Percentiles rank a stretch among this genome's conserved stretches.
phyloP scores from a whole-genome alignment of 2,329 filamentous ascomycete species.

The Neofusicoccum laricinum region DNA sequence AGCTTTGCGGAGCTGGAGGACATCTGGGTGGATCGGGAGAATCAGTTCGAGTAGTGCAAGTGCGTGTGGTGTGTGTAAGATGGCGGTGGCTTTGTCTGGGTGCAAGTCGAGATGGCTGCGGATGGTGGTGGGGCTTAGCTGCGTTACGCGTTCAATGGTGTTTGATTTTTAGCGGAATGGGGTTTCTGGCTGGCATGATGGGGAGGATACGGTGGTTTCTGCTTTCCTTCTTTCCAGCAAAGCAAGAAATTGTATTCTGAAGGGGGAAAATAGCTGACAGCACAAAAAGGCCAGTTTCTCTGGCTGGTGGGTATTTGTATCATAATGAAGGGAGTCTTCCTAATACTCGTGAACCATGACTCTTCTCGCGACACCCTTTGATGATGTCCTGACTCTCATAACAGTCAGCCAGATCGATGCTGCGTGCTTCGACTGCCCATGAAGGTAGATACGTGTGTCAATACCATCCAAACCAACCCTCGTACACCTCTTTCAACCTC shows the following conservation, averaged over 20 bases:
- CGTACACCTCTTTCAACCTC: too few species aligned
- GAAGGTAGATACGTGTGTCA: too few species aligned
- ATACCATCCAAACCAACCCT: too few species aligned
- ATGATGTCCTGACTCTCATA: too few species aligned
- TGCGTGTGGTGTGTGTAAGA: background rate
- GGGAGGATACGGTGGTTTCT: background rate
- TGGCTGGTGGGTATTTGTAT: background rate
- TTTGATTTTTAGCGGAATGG: too few species aligned
- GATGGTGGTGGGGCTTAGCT: background rate
- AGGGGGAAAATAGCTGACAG: background rate
- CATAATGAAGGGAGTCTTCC: background rate
- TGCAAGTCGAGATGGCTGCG: background rate
- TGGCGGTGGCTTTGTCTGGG: background rate
- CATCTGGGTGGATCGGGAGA: constrained; percentile 87
- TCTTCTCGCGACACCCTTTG: too few species aligned
- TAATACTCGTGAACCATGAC: background rate
- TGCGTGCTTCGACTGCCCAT: too few species aligned
- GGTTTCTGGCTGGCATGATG: background rate
- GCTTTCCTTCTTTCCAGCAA: background rate
- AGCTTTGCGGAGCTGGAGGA: constrained; percentile 97
- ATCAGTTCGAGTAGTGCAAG: constrained; percentile 74
- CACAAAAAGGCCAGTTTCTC: background rate
- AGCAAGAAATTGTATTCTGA: background rate
- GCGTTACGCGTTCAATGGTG: background rate
- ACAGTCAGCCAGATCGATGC: too few species aligned